Base-by-base conservation (phyloP, 106 monocot species). In the Triglochin maritima region DNA sequence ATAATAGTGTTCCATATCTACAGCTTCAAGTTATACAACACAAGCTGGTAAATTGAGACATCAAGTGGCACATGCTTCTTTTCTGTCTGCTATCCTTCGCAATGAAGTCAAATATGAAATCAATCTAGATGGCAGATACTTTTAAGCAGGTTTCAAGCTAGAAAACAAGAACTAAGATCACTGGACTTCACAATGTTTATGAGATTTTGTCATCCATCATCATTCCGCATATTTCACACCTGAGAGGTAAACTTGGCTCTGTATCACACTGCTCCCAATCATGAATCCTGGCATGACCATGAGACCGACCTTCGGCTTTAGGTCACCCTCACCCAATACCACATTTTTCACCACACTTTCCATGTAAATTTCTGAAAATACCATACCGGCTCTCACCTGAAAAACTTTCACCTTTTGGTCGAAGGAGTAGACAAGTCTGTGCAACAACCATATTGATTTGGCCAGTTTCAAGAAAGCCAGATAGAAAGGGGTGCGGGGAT, bases 211-310 rank as follows among this genome's bases (percentile, higher is more conserved):
- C 29, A 29, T 29, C 29, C 29, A 29, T 29, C 29, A 29, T 75
- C 64, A 86, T 65, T 80, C 85, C 56, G 76, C 65, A 80, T 68
- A 89, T 12, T 74, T 81, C 3, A 78, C 79, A 56, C 82, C 81
- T 52, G 75, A 78, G 48, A 87, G 68, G 69, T 87, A 92, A 46
- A 92, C 92, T 44, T 77, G 84, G 51, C 78, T 81, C 60, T 87
- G 87, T 47, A 87, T 75, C 12, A 92, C 78, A 53, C 76, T 84
- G 1, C 73, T 70, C 4, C 85, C 83, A 50, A 92, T 72, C 78
- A 81, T 79, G 72, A 92, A 92, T n/a, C 92, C 92, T 7, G 92
- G 87, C 92, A 87, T 87, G 41, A 87, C 77, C 83, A 85, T 87
- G 60, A 93, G 78, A 46, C 82, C 89, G 56, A 87, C 89, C 62